A percentile compares a stretch with the other conserved stretches of the same genome.
phyloP scores from a whole-genome alignment of 2,329 filamentous ascomycete genomes.

The Teratosphaeria destructans region DNA sequence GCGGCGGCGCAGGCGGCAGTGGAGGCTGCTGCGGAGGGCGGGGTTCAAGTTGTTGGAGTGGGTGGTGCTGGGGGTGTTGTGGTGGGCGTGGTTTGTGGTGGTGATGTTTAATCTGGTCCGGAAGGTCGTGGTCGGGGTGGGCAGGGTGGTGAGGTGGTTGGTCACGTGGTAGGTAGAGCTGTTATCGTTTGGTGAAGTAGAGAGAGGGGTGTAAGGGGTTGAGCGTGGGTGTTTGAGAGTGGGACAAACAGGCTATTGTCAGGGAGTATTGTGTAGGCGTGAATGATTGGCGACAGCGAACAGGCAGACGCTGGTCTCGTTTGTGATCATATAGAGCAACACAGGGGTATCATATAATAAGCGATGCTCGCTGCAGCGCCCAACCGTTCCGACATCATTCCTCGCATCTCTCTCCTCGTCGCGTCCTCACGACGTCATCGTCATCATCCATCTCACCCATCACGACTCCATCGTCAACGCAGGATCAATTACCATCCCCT shows the following conservation, averaged over 20 bases:
- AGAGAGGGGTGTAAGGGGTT: no score
- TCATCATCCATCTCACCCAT: background rate
- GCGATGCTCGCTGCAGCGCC: background rate
- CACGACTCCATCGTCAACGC: background rate
- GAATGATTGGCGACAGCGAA: no score
- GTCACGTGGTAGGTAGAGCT: conserved; percentile 54
- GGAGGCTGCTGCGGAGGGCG: conserved; percentile 63
- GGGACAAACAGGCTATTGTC: no score
- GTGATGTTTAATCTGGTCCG: conserved; percentile 59
- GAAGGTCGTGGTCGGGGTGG: conserved; percentile 50
- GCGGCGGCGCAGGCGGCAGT: conserved; percentile 60
- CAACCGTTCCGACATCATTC: background rate
- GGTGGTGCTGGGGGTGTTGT: conserved; percentile 79
- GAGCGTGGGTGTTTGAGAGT: no score
- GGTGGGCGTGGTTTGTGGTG: conserved; percentile 87
- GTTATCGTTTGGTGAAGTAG: no score
- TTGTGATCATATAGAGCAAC: no score
- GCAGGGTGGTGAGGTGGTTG: conserved; percentile 63
- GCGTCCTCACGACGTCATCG: background rate
- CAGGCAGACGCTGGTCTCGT: no score
- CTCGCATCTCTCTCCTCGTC: background rate
- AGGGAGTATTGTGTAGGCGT: no score
- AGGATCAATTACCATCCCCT: conserved; percentile 1
- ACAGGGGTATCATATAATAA: background rate
- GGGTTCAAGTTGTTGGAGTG: conserved; percentile 82